Evolutionary conservation across 2,329 filamentous ascomycete genomes (phyloP).

Genomic region (Xylariales sp.): DNA sequence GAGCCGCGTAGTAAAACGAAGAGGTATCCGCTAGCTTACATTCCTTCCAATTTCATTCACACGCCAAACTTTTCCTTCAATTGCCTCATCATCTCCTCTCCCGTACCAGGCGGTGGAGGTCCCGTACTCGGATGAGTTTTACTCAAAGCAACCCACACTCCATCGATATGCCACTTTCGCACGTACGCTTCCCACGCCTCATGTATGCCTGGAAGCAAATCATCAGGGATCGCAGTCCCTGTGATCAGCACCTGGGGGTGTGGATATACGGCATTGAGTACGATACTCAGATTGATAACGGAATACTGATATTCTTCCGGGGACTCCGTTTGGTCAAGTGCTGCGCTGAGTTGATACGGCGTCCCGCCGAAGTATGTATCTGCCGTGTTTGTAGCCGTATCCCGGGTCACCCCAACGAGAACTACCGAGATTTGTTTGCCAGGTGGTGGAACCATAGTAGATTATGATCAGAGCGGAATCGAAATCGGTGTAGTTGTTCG

Average conservation of each 20-base stretch:
- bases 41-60: too few species aligned
- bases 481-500: too few species aligned
- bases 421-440: neutral
- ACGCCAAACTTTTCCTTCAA: slow-evolving; percentile 6
- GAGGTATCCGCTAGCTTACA: too few species aligned
- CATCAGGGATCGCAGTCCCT: slow-evolving; percentile 7
- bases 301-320: slow-evolving; percentile 1
- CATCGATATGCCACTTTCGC: slow-evolving; percentile 1
- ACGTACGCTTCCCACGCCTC: slow-evolving; percentile 4
- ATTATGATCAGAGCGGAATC: too few species aligned
- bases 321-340: slow-evolving; percentile 7
- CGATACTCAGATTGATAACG: slow-evolving; percentile 5
- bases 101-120: neutral
- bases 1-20: too few species aligned
- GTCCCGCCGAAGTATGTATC: neutral
- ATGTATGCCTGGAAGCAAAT: slow-evolving; percentile 4
- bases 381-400: neutral
- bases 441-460: too few species aligned
- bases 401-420: neutral
- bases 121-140: neutral
- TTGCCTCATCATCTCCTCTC: slow-evolving; percentile 2
- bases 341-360: slow-evolving; percentile 3
- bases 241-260: slow-evolving; percentile 4
- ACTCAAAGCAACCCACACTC: slow-evolving; percentile 6
- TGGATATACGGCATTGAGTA: slow-evolving; percentile 8